These are phyloP conservation scores for Aspergillus carbonarius DNA, from an alignment of 2,329 filamentous ascomycete genomes.

Conservation along the genomic window DNA sequence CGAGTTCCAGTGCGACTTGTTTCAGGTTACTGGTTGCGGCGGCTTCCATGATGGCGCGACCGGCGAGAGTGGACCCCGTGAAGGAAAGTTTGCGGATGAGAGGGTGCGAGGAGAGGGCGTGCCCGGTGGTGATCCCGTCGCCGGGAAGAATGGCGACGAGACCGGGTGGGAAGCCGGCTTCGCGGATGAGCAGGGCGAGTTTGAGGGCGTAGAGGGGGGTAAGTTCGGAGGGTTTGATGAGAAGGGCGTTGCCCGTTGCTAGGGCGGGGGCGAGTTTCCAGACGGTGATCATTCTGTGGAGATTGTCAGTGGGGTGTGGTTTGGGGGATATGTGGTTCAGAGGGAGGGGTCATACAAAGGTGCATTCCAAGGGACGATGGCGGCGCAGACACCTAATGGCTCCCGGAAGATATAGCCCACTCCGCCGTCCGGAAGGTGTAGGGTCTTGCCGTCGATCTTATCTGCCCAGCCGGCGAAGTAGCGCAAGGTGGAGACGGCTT, in stretches of 20 bases:
- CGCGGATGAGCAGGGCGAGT: constrained; percentile 48
- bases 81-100: constrained; percentile 35
- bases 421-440: constrained; percentile 22
- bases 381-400: constrained; percentile 30
- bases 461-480: constrained; percentile 34
- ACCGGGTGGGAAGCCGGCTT: constrained; percentile 57
- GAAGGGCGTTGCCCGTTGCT: constrained; percentile 64
- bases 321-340: no score
- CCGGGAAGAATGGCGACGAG: constrained; percentile 60
- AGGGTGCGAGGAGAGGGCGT: constrained; percentile 30
- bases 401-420: constrained; percentile 27
- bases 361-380: constrained; percentile 33
- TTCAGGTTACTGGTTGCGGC: constrained; percentile 35
- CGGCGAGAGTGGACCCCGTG: constrained; percentile 32
- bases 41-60: constrained; percentile 30
- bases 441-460: constrained; percentile 28
- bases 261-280: constrained; percentile 56
- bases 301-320: not conserved
- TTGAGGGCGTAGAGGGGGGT: constrained; percentile 53
- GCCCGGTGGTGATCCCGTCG: constrained; percentile 58
- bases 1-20: constrained; percentile 35
- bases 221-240: constrained; percentile 66
- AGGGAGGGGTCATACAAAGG: constrained; percentile 22
- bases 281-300: constrained; percentile 28
- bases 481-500: constrained; percentile 22